Evolutionary conservation across 2,329 filamentous ascomycete species (phyloP).

Genomic region (Talaromyces rugulosus): DNA sequence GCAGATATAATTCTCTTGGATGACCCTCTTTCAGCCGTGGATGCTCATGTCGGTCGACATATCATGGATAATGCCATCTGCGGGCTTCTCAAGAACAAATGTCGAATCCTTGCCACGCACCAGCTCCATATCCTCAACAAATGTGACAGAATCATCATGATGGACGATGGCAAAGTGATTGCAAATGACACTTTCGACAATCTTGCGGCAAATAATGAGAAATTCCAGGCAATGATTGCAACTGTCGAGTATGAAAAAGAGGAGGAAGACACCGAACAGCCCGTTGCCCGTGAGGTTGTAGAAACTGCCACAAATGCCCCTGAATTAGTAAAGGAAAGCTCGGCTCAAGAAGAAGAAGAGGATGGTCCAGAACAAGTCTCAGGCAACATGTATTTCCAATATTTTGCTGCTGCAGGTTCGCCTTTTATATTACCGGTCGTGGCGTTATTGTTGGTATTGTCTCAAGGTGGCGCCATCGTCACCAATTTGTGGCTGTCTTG

Average conservation of each 20-base stretch:
- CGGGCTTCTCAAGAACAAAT: constrained; percentile 77
- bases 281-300: constrained; percentile 25
- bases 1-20: constrained; percentile 58
- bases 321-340: constrained; percentile 34
- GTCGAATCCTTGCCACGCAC: constrained; percentile 80
- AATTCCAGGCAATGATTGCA: constrained; percentile 73
- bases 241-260: constrained; percentile 50
- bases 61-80: constrained; percentile 87
- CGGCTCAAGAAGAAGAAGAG: constrained; percentile 40
- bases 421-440: constrained; percentile 59
- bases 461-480: constrained; percentile 72
- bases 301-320: constrained; percentile 28
- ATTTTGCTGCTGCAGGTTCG: constrained; percentile 65
- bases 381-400: constrained; percentile 69
- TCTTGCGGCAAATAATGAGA: constrained; percentile 67
- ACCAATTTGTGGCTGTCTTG: constrained; percentile 85
- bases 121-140: constrained; percentile 83
- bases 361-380: constrained; percentile 64
- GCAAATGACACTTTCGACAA: constrained; percentile 84
- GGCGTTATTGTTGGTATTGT: constrained; percentile 59
- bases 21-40: constrained; percentile 50
- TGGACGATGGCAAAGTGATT: constrained; percentile 74
- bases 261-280: constrained; percentile 47
- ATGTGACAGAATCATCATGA: constrained; percentile 84
- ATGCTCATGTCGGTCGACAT: constrained; percentile 53